Evolutionary conservation across 2,329 filamentous ascomycete genomes (phyloP).

Genomic region (Ceratocystis destructans): DNA sequence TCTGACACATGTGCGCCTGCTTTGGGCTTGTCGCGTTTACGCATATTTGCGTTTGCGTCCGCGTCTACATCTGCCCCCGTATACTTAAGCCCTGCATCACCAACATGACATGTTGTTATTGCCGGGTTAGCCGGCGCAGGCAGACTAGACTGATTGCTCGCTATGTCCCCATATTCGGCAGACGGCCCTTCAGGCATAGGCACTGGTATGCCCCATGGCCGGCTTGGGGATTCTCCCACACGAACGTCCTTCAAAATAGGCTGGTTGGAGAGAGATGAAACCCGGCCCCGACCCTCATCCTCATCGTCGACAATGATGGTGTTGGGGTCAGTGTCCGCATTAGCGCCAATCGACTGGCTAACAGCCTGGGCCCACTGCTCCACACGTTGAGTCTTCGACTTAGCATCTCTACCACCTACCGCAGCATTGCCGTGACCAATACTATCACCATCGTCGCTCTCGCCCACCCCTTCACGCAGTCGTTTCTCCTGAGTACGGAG

Average conservation of each 20-base stretch:
- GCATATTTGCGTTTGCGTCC: neutral
- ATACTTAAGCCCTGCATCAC: neutral
- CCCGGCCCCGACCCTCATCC: constrained; percentile 46
- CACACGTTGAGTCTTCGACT: constrained; percentile 47
- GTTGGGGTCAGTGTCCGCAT: constrained; percentile 28
- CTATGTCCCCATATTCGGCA: neutral
- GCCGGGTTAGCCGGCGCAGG: constrained; percentile 36
- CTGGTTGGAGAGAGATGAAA: constrained; percentile 56
- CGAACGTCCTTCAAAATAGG: constrained; percentile 69
- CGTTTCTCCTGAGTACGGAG: constrained; percentile 22
- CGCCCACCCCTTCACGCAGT: constrained; percentile 31
- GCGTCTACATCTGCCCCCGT: neutral
- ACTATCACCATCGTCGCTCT: constrained; percentile 27
- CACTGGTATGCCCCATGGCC: constrained; percentile 84
- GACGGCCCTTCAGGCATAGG: constrained; percentile 40
- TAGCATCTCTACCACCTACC: neutral
- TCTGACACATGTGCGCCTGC: neutral
- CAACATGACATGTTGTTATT: constrained; percentile 23
- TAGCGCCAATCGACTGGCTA: constrained; percentile 34
- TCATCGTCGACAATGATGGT: constrained; percentile 25
- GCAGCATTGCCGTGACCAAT: constrained; percentile 21
- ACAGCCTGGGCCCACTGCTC: constrained; percentile 77
- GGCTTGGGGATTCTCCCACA: constrained; percentile 84
- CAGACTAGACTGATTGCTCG: constrained; percentile 7
- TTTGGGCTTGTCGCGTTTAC: constrained; percentile 25